Evolutionary conservation across 1,139 yeast species (phyloP).

Genomic region (Maudiozyma humilis): DNA sequence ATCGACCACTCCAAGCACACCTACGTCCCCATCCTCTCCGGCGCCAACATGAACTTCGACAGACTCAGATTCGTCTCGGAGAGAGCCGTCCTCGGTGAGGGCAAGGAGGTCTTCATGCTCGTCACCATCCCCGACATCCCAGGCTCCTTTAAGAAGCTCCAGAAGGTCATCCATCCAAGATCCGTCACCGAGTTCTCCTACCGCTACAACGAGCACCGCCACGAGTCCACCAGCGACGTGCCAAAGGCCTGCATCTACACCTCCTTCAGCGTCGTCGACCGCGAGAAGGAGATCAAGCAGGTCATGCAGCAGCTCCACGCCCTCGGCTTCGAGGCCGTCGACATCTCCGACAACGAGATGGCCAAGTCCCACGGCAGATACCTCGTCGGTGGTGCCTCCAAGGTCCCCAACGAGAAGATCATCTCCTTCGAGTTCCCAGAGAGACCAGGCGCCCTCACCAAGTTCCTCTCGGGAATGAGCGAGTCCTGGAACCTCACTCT

Average conservation of each 20-base stretch:
- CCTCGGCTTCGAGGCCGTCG: slow-evolving; percentile 62
- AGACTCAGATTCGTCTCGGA: slow-evolving; percentile 94
- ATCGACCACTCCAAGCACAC: slow-evolving; percentile 64
- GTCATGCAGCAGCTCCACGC: slow-evolving; percentile 37
- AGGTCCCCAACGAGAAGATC: slow-evolving; percentile 62
- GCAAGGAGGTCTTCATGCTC: slow-evolving; percentile 85
- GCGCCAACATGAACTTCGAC: slow-evolving; percentile 97
- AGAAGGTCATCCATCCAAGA: slow-evolving; percentile 72
- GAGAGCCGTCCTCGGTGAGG: slow-evolving; percentile 96
- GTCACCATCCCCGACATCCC: slow-evolving; percentile 88
- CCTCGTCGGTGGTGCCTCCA: slow-evolving; percentile 80
- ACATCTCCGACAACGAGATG: slow-evolving; percentile 83
- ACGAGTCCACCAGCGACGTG: slow-evolving; percentile 30
- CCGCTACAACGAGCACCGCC: slow-evolving; percentile 49
- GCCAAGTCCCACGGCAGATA: slow-evolving; percentile 96
- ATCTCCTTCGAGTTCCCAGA: slow-evolving; percentile 93
- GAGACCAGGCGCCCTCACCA: slow-evolving; percentile 86
- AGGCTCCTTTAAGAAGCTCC: slow-evolving; percentile 77
- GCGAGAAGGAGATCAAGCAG: slow-evolving; percentile 47
- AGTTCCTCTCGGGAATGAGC: slow-evolving; percentile 63
- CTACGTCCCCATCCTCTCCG: slow-evolving; percentile 81
- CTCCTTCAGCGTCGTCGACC: slow-evolving; percentile 74
- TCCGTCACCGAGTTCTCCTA: slow-evolving; percentile 90
- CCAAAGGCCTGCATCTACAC: slow-evolving; percentile 72
- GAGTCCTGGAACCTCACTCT: slow-evolving; percentile 84